Evolutionary conservation across 75 land plant species (phyloP).

Genomic region (Ceratopteris richardii): DNA sequence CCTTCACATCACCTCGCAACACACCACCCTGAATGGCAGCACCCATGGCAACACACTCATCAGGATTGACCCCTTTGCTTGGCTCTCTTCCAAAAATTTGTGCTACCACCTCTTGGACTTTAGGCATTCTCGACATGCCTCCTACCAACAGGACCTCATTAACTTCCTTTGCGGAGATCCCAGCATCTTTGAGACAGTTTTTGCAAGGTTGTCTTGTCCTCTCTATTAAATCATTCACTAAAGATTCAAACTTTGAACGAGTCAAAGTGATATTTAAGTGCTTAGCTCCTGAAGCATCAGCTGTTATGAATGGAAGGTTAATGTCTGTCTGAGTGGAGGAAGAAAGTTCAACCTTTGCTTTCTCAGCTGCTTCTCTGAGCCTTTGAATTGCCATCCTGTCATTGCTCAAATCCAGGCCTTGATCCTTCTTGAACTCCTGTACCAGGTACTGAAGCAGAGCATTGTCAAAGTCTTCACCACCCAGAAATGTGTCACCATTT

Average conservation of each 20-base stretch:
- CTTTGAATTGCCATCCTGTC: constrained; percentile 60
- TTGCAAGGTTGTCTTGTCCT: constrained; percentile 60
- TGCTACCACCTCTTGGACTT: constrained; percentile 57
- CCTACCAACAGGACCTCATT: constrained; percentile 76
- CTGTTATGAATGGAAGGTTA: constrained; percentile 75
- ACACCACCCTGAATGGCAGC: too few species aligned
- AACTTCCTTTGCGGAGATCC: constrained; percentile 46
- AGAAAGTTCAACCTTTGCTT: constrained; percentile 72
- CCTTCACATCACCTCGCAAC: too few species aligned
- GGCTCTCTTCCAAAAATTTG: constrained; percentile 62
- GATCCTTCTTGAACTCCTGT: constrained; percentile 36
- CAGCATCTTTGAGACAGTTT: constrained; percentile 68
- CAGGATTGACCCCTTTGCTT: constrained; percentile 77
- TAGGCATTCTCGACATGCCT: constrained; percentile 73
- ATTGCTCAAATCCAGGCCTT: constrained; percentile 43
- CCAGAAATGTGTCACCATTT: too few species aligned
- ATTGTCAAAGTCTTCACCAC: too few species aligned
- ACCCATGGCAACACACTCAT: constrained; percentile 73
- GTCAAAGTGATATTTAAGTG: constrained; percentile 58
- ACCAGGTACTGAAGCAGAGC: constrained; percentile 39
- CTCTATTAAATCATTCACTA: constrained; percentile 63
- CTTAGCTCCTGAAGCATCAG: constrained; percentile 69
- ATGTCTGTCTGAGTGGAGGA: constrained; percentile 60
- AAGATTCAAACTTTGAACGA: constrained; percentile 54
- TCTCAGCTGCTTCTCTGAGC: constrained; percentile 75